Evolutionary conservation across 345 rosid species (phyloP).

Genomic region (Citropsis articulata): DNA sequence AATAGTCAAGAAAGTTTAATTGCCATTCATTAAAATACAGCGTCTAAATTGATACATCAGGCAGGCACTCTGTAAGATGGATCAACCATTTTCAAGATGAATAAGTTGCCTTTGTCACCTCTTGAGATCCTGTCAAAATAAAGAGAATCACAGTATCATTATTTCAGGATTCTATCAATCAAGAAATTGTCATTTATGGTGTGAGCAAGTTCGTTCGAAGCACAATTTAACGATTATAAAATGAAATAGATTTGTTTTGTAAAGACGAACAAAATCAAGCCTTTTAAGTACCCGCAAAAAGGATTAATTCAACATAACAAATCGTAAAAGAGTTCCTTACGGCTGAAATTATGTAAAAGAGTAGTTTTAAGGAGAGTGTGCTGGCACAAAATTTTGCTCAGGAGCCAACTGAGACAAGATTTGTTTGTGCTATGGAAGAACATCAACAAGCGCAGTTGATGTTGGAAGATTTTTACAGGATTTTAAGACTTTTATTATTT

Average conservation of each 20-base stretch:
- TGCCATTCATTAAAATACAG: not conserved
- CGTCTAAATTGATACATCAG: slow-evolving; percentile 7
- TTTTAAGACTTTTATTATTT: too few relatives aligned
- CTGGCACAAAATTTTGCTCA: too few relatives aligned
- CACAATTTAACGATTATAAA: not conserved
- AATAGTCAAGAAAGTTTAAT: not conserved
- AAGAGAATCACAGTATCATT: not conserved
- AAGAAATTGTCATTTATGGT: not conserved
- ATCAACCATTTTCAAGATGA: slow-evolving; percentile 88
- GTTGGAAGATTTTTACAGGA: too few relatives aligned
- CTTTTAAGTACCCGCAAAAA: not conserved
- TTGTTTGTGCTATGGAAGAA: too few relatives aligned
- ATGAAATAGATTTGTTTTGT: not conserved
- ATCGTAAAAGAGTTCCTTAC: not conserved
- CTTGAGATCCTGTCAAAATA: slow-evolving; percentile 61
- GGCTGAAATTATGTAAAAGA: too few relatives aligned
- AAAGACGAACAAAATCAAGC: not conserved
- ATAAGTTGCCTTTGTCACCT: slow-evolving; percentile 90
- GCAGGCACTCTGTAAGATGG: slow-evolving; percentile 75
- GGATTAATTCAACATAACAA: not conserved
- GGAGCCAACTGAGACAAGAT: too few relatives aligned
- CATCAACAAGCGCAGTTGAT: too few relatives aligned
- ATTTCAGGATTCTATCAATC: not conserved
- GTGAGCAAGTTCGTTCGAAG: not conserved
- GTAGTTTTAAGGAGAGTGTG: not conserved